Base-by-base conservation (phyloP, 225 moss, liverwort and hornwort genomes). In the Polytrichum formosum region DNA sequence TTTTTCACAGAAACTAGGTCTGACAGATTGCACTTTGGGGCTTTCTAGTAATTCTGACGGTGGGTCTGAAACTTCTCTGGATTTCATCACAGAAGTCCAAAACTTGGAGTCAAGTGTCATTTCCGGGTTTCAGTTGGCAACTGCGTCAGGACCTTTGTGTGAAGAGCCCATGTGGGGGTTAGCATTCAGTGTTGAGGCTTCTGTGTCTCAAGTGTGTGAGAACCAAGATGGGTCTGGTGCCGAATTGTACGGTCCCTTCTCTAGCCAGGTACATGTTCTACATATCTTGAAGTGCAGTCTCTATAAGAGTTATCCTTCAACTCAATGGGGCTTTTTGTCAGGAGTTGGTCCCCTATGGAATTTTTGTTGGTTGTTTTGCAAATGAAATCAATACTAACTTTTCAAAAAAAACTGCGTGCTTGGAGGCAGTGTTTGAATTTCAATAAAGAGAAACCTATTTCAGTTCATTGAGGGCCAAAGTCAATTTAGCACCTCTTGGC, bases 111-210 rank as follows among this genome's bases (percentile, higher is more conserved):
- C 91, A 62, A 94, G 97, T 79, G 87, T 98, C 53, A 82, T 94
- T 31, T 89, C 97, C 28, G 97, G 94, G 56, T 98, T 94, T 62
- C 94, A 98, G 75, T 74, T 98, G 83, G 94, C 97, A 66, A 94
- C 94, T 65, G 91, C 94, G 10, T 84, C 89, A 68, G 97, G 94
- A 35, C 94, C 97, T 6, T 81, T 98, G 16, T 98, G 97, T 77
- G 97, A 98, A 78, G 97, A 98, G 81, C 97, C 97, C 37, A 88
- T 94, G 88, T 98, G 97, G 97, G 94, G 97, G 66, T 78, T 98
- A 76, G 94, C 85, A 26, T 98, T 98, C 82, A 92, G 79, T 5
- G 76, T 94, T 4, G 97, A 92, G 66, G 88, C 85, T 1, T 79
- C 80, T 23, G 88, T 98, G 16, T 77, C 81, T 66, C 83, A 76